A percentile compares a stretch with the other conserved stretches of the same genome.
Conservation (phyloP, 2,329 filamentous ascomycete species). For the Samsoniella hepiali region DNA sequence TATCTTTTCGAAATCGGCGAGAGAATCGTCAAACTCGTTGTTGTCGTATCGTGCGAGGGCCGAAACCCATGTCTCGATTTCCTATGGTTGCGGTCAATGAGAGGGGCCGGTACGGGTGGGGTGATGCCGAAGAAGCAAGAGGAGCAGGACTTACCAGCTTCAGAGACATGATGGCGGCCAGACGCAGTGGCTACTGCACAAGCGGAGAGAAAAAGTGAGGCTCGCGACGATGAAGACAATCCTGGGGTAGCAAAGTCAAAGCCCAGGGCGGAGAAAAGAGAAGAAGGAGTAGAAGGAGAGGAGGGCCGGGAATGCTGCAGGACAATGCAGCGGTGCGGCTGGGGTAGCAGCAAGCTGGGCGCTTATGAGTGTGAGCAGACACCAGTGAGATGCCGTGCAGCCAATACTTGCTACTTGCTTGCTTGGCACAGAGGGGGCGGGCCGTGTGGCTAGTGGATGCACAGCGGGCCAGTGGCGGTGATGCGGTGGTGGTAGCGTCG, state of each 20-base stretch:
- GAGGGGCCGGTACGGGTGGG: neutral
- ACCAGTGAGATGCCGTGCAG: conserved; percentile 15
- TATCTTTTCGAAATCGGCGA: conserved; percentile 80
- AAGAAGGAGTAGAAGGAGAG: conserved; percentile 6
- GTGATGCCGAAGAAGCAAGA: neutral
- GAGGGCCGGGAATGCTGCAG: conserved; percentile 12
- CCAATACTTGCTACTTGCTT: conserved; percentile 12
- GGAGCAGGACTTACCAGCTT: conserved; percentile 49
- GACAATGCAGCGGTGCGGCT: conserved; percentile 16
- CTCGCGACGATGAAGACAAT: neutral
- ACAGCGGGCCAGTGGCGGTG: neutral
- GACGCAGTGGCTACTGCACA: conserved; percentile 18
- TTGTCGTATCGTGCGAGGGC: conserved; percentile 92
- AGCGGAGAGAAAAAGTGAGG: neutral
- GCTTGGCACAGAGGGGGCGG: conserved; percentile 13
- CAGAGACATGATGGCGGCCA: conserved; percentile 50
- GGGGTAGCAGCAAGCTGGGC: conserved; percentile 16
- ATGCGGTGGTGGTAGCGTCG: neutral
- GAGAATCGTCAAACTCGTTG: conserved; percentile 90
- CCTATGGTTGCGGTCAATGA: conserved; percentile 47
- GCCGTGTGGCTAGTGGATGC: conserved; percentile 10
- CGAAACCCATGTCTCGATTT: conserved; percentile 98
- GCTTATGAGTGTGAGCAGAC: conserved; percentile 13
- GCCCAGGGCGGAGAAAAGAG: neutral
- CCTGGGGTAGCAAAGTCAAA: neutral